Evolutionary conservation across 2,329 filamentous ascomycete genomes (phyloP).

Genomic region (Ophioceras dolichostomum): DNA sequence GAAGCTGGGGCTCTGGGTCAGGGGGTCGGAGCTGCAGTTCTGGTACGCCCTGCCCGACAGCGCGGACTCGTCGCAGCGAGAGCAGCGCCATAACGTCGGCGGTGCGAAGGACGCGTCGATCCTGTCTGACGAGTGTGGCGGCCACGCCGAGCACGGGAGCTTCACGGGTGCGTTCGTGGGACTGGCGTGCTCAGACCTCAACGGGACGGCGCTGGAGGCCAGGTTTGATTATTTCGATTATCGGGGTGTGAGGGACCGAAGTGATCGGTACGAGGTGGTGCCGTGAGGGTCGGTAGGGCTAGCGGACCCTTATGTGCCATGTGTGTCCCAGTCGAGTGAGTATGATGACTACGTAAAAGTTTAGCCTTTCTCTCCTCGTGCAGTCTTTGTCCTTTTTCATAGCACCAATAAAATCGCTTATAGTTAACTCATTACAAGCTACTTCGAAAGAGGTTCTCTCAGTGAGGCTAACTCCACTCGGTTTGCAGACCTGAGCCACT

Average conservation of each 20-base stretch:
- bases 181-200: constrained; percentile 41
- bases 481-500: too few relatives aligned
- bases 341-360: too few relatives aligned
- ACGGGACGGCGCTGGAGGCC: constrained; percentile 33
- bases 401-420: too few relatives aligned
- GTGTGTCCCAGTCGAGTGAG: too few relatives aligned
- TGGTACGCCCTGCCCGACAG: constrained; percentile 30
- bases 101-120: constrained; percentile 46
- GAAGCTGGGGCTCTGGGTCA: constrained; percentile 34
- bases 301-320: neutral
- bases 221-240: constrained; percentile 41
- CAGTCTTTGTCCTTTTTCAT: too few relatives aligned
- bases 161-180: constrained; percentile 52
- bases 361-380: too few relatives aligned
- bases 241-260: constrained; percentile 29
- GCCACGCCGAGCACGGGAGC: constrained; percentile 47
- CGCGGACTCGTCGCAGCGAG: constrained; percentile 1
- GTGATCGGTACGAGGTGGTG: constrained; percentile 37
- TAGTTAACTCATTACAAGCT: too few relatives aligned
- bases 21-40: constrained; percentile 41
- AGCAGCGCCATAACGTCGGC: constrained; percentile 33
- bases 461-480: too few relatives aligned
- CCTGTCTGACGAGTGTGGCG: constrained; percentile 50
- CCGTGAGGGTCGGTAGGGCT: too few relatives aligned
- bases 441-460: too few relatives aligned